A percentile compares a stretch with the other conserved stretches of the same genome.
These are phyloP conservation scores for Diaporthe sp. DNA, from an alignment of 2,329 filamentous ascomycete genomes.

Conservation along the genomic window DNA sequence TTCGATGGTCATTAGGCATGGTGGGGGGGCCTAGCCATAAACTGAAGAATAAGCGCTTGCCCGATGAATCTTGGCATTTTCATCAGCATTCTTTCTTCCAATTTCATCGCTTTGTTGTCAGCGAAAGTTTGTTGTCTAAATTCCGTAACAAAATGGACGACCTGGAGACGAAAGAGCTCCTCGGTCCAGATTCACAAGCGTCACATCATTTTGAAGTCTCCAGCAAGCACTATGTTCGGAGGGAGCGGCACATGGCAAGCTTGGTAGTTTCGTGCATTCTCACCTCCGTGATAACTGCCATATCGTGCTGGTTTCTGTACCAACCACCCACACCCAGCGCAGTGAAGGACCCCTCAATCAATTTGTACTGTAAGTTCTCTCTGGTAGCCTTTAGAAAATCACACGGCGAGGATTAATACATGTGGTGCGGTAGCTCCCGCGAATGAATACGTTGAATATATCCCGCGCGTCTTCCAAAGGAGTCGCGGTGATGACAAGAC, in stretches of 20 bases:
- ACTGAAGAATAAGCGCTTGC: constrained; percentile 6
- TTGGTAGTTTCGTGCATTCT: background rate
- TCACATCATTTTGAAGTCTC: background rate
- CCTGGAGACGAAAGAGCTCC: background rate
- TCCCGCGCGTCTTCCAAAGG: background rate
- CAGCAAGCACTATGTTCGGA: background rate
- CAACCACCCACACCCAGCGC: background rate
- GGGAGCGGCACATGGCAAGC: background rate
- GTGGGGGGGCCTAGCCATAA: background rate
- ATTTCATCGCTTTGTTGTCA: background rate
- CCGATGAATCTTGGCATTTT: background rate
- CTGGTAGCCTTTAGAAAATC: background rate
- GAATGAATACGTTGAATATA: background rate
- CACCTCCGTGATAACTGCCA: background rate
- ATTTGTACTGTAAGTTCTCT: background rate
- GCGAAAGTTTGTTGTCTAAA: background rate
- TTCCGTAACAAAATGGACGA: background rate
- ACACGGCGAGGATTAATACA: background rate
- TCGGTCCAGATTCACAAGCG: background rate
- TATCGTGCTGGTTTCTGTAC: background rate
- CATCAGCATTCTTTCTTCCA: background rate
- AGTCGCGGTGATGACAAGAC: background rate
- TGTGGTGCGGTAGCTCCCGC: background rate
- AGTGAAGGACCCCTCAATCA: background rate
- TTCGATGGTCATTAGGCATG: background rate